Evolutionary conservation across 169 alveolate genomes (phyloP), one percentile per base, ranked within the genome.

Genomic region (Toxoplasma gondii): DNA sequence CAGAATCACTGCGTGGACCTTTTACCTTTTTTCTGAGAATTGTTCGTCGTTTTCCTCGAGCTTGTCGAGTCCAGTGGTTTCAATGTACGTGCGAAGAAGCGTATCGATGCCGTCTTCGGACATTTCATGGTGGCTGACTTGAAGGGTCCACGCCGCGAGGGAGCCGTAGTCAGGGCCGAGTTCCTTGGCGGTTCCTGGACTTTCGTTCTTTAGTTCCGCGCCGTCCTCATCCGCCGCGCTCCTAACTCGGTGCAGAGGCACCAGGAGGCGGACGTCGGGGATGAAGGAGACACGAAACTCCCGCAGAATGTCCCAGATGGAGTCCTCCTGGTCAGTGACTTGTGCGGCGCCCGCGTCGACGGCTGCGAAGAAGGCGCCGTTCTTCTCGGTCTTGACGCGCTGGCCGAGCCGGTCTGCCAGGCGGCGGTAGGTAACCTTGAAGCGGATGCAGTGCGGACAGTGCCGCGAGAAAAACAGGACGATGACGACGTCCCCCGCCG

Each of bases 401-500:
- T 36, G 41, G 90, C 69, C 90, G 34, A 17, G 64, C 41, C 19
- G 41, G 12, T 38, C 67, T 36, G 90, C 90, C 22, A 43, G 67
- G 4, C 54, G 54, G n/a, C 24, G 1, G 67, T 82, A 82, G 67
- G 24, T 27, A 24, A 1, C 90, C 24, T 82, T 82, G 90, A 82
- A 82, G 67, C 54, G 53, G 31, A 82, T 41, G 64, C 90, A 82
- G 64, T 82, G 64, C 67, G 90, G 90, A 43, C 90, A 82, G 90
- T 82, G 90, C 24, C 64, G 67, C 58, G 67, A 38, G 90, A 82
- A 82, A 49, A 82, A 82, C 43, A 82, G 67, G 38, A 82, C 39
- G 43, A 82, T 49, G 34, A 43, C 38, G 29, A 82, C 90, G 41
- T 43, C 41, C 10, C 86, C 86, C 1, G 86, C 39, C 9, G 86